Base-by-base conservation (phyloP, 441 rosid species). In the Brassica balearica region DNA sequence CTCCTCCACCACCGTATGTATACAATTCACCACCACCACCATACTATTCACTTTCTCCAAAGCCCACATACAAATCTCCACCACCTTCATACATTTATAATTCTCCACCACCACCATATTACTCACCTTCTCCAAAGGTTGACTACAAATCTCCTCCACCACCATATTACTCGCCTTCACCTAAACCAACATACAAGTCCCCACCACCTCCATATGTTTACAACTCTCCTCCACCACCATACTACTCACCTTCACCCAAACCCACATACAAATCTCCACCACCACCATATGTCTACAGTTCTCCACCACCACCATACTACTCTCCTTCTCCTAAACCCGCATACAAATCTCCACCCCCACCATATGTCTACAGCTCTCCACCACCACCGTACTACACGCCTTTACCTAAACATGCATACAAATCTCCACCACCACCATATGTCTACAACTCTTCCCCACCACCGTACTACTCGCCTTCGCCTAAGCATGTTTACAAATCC, bases 241-340 rank as follows among this genome's bases (percentile, higher is more conserved):
- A 59, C 12, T 59, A 59, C 5, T 59, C 64, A 0, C 64, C 64
- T 4, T 59, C 64, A 4, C 64, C 32, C 11, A 59, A 59, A 9
- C 63, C 29, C 3, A 5, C 15, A 59, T 61, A 73, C 64, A 73
- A 64, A 8, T 64, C 70, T 0, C 70, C 77, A 7, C 77, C 77
- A 29, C 77, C 64, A 2, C 77, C 77, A 0, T 64, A 73, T 3
- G 70, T 51, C 1, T 64, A 73, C 34, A 73, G 51, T 1, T 64
- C 64, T 10, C 77, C 77, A n/a, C 77, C 77, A 20, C 77, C 77
- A n/a, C 77, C 77, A 3, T 55, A 34, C 15, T 74, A 74, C 8
- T 53, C 71, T 0, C 77, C 77, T 2, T 53, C 77, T 0, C 77
- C 71, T 8, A 58, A 58, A 4, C 27, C 6, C 0, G 6, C 0